Percentiles rank a stretch among this genome's conserved stretches.
Evolutionary conservation across 2,329 filamentous ascomycete species (phyloP).

Genomic region (Proliferodiscus dingleyae): DNA sequence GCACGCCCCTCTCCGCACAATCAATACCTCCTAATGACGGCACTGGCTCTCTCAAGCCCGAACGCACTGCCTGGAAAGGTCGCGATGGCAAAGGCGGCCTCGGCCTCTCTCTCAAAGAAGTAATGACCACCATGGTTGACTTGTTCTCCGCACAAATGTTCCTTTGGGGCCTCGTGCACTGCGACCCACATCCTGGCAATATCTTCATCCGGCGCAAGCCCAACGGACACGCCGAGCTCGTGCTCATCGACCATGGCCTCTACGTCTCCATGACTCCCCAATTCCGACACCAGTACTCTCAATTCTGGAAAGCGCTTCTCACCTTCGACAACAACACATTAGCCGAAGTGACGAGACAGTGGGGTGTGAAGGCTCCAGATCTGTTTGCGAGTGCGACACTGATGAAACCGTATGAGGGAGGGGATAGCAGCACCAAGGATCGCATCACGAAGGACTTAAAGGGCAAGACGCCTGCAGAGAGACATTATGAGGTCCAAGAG

Average conservation of each 20-base stretch:
- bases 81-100: slow-evolving; percentile 69
- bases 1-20: slow-evolving; percentile 47
- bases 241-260: slow-evolving; percentile 94
- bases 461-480: slow-evolving; percentile 50
- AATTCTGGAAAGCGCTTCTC: slow-evolving; percentile 91
- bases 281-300: slow-evolving; percentile 80
- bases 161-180: slow-evolving; percentile 92
- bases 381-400: slow-evolving; percentile 89
- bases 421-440: slow-evolving; percentile 64
- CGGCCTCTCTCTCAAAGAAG: slow-evolving; percentile 74
- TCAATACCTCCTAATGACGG: slow-evolving; percentile 42
- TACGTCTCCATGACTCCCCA: slow-evolving; percentile 85
- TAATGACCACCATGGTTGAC: slow-evolving; percentile 96
- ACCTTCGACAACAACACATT: slow-evolving; percentile 88
- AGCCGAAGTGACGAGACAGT: slow-evolving; percentile 63
- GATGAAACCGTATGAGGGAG: slow-evolving; percentile 85
- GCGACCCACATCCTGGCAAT: slow-evolving; percentile 95
- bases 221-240: slow-evolving; percentile 78
- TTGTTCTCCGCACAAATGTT: slow-evolving; percentile 98
- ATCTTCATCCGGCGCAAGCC: slow-evolving; percentile 89
- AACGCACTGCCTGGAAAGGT: slow-evolving; percentile 75
- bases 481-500: slow-evolving; percentile 72
- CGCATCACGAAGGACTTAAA: slow-evolving; percentile 49
- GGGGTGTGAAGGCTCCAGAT: slow-evolving; percentile 87
- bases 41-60: slow-evolving; percentile 67